Conservation (phyloP, 2,329 filamentous ascomycete species). For the Colletotrichum chrysophilum region DNA sequence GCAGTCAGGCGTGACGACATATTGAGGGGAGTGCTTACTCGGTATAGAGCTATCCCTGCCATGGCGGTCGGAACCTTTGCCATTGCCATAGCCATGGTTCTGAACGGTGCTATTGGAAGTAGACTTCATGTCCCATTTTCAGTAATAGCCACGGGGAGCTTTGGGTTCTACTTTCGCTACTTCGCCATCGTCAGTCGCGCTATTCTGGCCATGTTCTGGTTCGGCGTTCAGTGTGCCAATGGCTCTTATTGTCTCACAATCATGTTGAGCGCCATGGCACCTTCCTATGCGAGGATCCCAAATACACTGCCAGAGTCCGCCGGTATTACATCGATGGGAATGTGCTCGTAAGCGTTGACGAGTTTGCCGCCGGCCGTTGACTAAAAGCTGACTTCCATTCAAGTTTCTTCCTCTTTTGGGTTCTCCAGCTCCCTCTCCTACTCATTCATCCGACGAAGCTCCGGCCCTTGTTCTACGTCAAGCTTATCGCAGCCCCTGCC, state of each 20-base stretch:
- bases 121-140: constrained; percentile 42
- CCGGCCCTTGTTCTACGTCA: constrained; percentile 58
- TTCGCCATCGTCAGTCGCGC: constrained; percentile 42
- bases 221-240: constrained; percentile 60
- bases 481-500: constrained; percentile 35
- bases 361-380: not conserved
- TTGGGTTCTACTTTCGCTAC: constrained; percentile 40
- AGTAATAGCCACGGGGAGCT: constrained; percentile 37
- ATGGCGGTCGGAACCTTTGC: constrained; percentile 33
- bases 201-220: constrained; percentile 59
- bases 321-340: constrained; percentile 50
- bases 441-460: constrained; percentile 61
- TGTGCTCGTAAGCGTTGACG: constrained; percentile 9
- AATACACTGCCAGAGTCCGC: constrained; percentile 56
- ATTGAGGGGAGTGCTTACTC: not conserved
- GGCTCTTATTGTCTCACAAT: constrained; percentile 25
- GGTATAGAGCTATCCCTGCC: constrained; percentile 28
- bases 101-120: constrained; percentile 41
- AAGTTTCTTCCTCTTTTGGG: constrained; percentile 65
- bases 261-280: constrained; percentile 55
- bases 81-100: constrained; percentile 52
- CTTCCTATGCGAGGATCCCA: constrained; percentile 55
- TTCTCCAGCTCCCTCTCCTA: constrained; percentile 57
- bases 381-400: not conserved
- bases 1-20: not conserved